A percentile compares a stretch with the other conserved stretches of the same genome.
Conservation (phyloP, 768 basidiomycete species). For the Cystofilobasidium capitatum region DNA sequence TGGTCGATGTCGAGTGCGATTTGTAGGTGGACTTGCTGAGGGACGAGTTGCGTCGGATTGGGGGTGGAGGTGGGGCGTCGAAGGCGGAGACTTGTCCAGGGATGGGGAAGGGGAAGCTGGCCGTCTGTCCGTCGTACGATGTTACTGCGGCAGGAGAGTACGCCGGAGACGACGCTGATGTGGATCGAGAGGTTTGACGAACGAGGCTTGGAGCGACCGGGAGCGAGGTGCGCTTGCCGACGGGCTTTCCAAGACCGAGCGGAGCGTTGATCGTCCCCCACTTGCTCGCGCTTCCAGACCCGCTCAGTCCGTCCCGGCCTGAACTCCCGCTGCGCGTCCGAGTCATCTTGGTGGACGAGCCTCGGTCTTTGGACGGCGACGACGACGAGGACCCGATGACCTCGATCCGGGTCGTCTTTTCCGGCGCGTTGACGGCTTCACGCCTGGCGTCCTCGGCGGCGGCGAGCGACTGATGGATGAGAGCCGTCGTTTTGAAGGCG, state of each 20-base stretch:
- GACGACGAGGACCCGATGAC: slow-evolving; percentile 5
- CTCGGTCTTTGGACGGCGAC: background rate
- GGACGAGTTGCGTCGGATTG: background rate
- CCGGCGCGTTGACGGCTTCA: background rate
- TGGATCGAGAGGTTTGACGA: background rate
- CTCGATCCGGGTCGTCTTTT: background rate
- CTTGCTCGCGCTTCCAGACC: background rate
- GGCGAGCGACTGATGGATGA: background rate
- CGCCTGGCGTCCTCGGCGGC: background rate
- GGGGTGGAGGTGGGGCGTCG: background rate
- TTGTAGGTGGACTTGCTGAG: background rate
- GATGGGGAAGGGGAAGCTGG: background rate
- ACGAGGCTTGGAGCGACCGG: background rate
- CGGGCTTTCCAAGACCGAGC: background rate
- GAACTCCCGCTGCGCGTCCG: background rate
- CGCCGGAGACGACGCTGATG: background rate
- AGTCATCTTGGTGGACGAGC: background rate
- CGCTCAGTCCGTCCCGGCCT: too few species aligned
- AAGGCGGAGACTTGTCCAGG: background rate
- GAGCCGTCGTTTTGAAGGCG: background rate
- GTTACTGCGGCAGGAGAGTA: background rate
- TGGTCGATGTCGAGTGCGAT: background rate
- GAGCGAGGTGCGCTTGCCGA: background rate
- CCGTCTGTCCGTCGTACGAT: background rate
- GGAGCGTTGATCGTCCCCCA: background rate